These are phyloP conservation scores for Cardamine occulta DNA, from an alignment of 345 rosid genomes.

Conservation along the genomic window DNA sequence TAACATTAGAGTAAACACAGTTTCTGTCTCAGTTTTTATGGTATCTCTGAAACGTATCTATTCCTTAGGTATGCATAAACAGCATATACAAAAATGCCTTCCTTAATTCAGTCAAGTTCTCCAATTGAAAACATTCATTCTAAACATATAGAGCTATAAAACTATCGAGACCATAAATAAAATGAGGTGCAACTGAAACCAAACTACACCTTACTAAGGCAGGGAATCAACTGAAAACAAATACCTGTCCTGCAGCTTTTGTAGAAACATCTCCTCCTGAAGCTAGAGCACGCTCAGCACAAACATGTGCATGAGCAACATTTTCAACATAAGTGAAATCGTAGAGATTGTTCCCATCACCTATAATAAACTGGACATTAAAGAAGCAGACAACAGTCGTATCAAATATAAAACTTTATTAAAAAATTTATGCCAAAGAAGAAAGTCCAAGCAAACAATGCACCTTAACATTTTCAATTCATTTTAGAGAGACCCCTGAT, in stretches of 20 bases:
- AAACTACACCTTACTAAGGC: background rate
- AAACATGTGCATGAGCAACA: constrained; percentile 92
- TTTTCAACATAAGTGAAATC: constrained; percentile 94
- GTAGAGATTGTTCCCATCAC: constrained; percentile 78
- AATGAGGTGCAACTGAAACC: background rate
- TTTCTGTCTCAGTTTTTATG: background rate
- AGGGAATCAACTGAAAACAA: constrained; percentile 24
- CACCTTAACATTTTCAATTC: background rate
- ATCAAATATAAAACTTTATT: background rate
- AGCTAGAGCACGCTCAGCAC: constrained; percentile 95
- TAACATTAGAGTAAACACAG: background rate
- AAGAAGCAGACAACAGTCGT: constrained; percentile 22
- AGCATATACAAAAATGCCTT: constrained; percentile 1
- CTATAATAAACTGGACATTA: constrained; percentile 78
- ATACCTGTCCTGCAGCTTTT: constrained; percentile 92
- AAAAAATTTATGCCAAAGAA: constrained; percentile 9
- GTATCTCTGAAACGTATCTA: background rate
- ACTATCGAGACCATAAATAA: background rate
- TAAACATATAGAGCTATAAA: background rate
- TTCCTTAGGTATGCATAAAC: constrained; percentile 1
- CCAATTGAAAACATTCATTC: constrained; percentile 8
- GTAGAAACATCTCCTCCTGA: constrained; percentile 68
- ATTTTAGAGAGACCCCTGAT: constrained; percentile 17
- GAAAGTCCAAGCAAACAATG: constrained; percentile 8
- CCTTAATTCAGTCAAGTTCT: background rate